These are phyloP conservation scores for Dicorynia guianensis DNA, from an alignment of 306 rosid species.

Conservation along the genomic window DNA sequence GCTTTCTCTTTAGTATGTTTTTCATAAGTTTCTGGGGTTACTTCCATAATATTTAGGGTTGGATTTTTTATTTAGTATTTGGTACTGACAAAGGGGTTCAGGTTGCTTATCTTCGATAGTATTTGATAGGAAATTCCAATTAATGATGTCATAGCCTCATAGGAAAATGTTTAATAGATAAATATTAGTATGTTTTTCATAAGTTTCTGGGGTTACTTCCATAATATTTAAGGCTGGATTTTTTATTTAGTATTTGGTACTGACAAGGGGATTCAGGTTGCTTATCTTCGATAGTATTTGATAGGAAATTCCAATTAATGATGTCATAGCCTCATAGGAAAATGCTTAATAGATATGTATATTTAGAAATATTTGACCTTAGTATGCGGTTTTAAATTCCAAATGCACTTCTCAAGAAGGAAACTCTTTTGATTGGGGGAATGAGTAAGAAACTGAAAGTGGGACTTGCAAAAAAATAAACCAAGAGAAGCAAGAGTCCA, in stretches of 20 bases:
- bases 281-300: conserved; percentile 6
- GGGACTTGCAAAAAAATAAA: no score
- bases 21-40: not conserved
- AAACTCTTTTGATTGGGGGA: no score
- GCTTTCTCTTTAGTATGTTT: conserved; percentile 25
- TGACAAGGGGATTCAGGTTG: conserved; percentile 12
- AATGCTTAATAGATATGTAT: conserved; percentile 24
- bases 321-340: conserved; percentile 23
- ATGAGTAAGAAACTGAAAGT: no score
- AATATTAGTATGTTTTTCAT: not conserved
- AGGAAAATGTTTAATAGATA: conserved; percentile 29
- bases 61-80: not conserved
- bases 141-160: conserved; percentile 16
- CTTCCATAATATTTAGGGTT: not conserved
- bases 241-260: not conserved
- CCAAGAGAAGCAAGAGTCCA: no score
- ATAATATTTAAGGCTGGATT: not conserved
- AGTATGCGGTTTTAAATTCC: not conserved
- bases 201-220: not conserved
- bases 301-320: conserved; percentile 22
- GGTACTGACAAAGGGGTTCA: not conserved
- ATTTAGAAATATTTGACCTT: not conserved
- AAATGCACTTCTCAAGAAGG: no score
- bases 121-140: conserved; percentile 18
- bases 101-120: conserved; percentile 12